Evolutionary conservation across 768 basidiomycete species (phyloP), one percentile per base, ranked within the genome.

Genomic region (Mycena filopes): DNA sequence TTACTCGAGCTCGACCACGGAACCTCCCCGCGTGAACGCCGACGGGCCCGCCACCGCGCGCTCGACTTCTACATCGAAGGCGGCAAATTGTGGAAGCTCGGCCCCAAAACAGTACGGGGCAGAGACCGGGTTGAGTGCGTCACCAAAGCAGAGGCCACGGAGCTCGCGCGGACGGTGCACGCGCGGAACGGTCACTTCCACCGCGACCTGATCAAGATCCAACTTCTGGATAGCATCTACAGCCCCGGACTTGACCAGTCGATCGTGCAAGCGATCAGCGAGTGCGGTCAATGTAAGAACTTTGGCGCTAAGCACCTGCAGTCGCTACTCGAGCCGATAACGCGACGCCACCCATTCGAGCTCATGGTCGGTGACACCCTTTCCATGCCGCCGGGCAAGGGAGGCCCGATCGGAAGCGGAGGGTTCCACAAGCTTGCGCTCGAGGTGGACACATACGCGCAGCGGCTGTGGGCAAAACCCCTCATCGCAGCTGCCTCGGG

Each of bases 151-250:
- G 77, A 78, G 46, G 74, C 75, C 8, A 33, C 49, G 2, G 65
- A 42, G 38, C 31, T 72, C 42, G 77, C 75, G 3, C n/a, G 58
- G 40, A 31, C 65, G 1, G 54, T 62, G 20, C 76, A 78, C 40
- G 18, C 40, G 29, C 26, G 66, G 3, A 46, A 68, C 1, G 78
- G 79, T 0, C 81, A 82, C 63, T 80, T 74, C 66, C 72, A 74
- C 8, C 48, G 76, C 4, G 80, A 82, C 59, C 11, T 48, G 2
- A 70, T 80, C 61, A 80, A 80, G 46, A 65, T 69, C 0, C 41
- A 36, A 1, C 54, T 81, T 1, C 26, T 75, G 26, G 78, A 79
- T 48, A 47, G 26, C 12, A 68, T 73, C 18, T 62, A 50, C 33
- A 75, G 74, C 65, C 77, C 79, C 1, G 51, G 58, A 4, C 69